These are phyloP conservation scores for Danielozyma ontarioensis DNA, from an alignment of 805 yeast genomes.

Conservation along the genomic window DNA sequence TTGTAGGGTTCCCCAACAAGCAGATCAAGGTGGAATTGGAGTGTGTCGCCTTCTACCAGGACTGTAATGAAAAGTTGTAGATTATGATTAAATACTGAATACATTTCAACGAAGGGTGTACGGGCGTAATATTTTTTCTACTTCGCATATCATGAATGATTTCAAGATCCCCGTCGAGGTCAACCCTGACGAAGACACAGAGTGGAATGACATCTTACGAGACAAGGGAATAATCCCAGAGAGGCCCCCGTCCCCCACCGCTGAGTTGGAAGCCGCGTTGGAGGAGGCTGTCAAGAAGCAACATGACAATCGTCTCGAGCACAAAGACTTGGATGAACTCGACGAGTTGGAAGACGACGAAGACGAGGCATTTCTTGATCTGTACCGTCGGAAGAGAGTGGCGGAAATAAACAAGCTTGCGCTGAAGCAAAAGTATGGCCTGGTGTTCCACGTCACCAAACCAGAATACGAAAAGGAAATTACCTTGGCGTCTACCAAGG, in stretches of 20 bases:
- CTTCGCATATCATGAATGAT: conserved; percentile 33
- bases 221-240: conserved; percentile 90
- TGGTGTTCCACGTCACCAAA: conserved; percentile 72
- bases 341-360: conserved; percentile 90
- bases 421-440: conserved; percentile 61
- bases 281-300: conserved; percentile 76
- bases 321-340: conserved; percentile 70
- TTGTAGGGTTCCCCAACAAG: conserved; percentile 2
- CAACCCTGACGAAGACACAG: conserved; percentile 94
- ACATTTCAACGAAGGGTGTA: no score
- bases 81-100: background rate
- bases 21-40: conserved; percentile 4
- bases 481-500: conserved; percentile 67
- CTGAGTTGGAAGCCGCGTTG: conserved; percentile 78
- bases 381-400: conserved; percentile 72
- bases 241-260: conserved; percentile 84
- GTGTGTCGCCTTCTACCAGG: conserved; percentile 2
- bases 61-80: background rate
- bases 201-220: conserved; percentile 95
- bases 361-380: conserved; percentile 81
- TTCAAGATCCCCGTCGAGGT: conserved; percentile 78
- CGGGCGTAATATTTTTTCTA: no score
- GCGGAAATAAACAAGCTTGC: conserved; percentile 63
- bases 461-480: conserved; percentile 85
- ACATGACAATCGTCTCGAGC: conserved; percentile 78